A percentile compares a stretch with the other conserved stretches of the same genome.
phyloP scores from a whole-genome alignment of 106 monocot genomes.

The Posidonia australis region DNA sequence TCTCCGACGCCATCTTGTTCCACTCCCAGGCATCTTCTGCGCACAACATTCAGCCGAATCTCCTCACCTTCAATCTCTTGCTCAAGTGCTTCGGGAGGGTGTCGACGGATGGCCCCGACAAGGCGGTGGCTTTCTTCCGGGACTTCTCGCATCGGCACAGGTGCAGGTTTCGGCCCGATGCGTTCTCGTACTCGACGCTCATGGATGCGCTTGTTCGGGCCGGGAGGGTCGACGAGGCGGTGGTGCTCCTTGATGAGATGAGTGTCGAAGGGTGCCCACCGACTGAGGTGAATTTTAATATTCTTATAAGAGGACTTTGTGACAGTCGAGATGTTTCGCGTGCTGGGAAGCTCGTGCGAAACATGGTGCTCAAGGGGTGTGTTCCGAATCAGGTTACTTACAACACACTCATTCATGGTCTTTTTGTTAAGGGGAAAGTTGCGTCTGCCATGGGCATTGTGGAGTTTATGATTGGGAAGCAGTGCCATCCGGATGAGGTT shows the following conservation, averaged over 20 bases:
- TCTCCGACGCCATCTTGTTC: slow-evolving; percentile 28
- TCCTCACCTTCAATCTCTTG: slow-evolving; percentile 55
- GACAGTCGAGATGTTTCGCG: slow-evolving; percentile 35
- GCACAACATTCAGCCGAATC: slow-evolving; percentile 18
- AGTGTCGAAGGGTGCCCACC: slow-evolving; percentile 43
- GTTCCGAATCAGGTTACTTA: slow-evolving; percentile 60
- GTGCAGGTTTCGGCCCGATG: slow-evolving; percentile 28
- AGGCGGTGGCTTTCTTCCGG: slow-evolving; percentile 20
- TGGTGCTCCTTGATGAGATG: slow-evolving; percentile 46
- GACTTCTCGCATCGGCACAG: slow-evolving; percentile 18
- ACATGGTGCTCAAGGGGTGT: slow-evolving; percentile 85
- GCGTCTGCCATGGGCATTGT: slow-evolving; percentile 40
- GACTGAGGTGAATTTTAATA: slow-evolving; percentile 46
- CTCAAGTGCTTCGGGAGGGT: slow-evolving; percentile 29
- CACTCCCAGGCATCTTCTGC: slow-evolving; percentile 14
- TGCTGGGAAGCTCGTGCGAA: slow-evolving; percentile 42
- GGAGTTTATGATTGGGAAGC: slow-evolving; percentile 44
- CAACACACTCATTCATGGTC: slow-evolving; percentile 75
- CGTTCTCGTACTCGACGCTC: slow-evolving; percentile 38
- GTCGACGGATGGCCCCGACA: slow-evolving; percentile 11
- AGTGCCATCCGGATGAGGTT: slow-evolving; percentile 37
- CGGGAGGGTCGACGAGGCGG: slow-evolving; percentile 36
- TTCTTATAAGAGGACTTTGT: slow-evolving; percentile 33
- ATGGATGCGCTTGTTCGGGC: slow-evolving; percentile 31
- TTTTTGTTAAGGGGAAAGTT: slow-evolving; percentile 42